These are phyloP conservation scores for Colletotrichum australisinense DNA, from an alignment of 2,329 filamentous ascomycete genomes.

Conservation along the genomic window DNA sequence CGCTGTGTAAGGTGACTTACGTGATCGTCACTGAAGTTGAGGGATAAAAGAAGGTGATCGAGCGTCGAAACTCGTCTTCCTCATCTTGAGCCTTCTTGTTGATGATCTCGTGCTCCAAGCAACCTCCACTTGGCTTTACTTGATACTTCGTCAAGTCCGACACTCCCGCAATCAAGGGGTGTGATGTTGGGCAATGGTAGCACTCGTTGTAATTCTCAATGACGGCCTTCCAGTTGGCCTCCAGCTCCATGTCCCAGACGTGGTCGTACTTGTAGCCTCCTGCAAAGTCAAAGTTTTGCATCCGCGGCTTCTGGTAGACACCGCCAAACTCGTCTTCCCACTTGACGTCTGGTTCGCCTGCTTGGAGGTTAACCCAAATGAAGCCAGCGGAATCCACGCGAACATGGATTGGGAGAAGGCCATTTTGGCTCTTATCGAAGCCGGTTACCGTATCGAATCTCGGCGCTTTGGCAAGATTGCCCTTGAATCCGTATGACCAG, in stretches of 20 bases:
- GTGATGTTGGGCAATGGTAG: conserved; percentile 62
- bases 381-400: conserved; percentile 58
- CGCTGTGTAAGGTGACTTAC: conserved; percentile 44
- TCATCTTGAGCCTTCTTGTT: conserved; percentile 51
- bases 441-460: conserved; percentile 50
- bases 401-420: conserved; percentile 51
- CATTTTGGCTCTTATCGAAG: conserved; percentile 52
- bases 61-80: conserved; percentile 25
- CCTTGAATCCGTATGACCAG: conserved; percentile 56
- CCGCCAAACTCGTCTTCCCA: conserved; percentile 55
- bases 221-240: conserved; percentile 54
- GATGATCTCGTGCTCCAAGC: conserved; percentile 51
- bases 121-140: conserved; percentile 46
- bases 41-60: conserved; percentile 28
- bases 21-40: conserved; percentile 36
- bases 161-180: conserved; percentile 56
- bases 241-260: conserved; percentile 47
- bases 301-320: conserved; percentile 40
- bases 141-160: conserved; percentile 57
- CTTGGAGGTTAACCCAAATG: conserved; percentile 63
- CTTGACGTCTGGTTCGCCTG: conserved; percentile 47
- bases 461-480: conserved; percentile 55
- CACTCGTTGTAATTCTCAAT: conserved; percentile 61
- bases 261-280: conserved; percentile 43
- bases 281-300: conserved; percentile 40